Evolutionary conservation across 805 yeast genomes (phyloP).

Genomic region (Wickerhamiella sergipiensis): DNA sequence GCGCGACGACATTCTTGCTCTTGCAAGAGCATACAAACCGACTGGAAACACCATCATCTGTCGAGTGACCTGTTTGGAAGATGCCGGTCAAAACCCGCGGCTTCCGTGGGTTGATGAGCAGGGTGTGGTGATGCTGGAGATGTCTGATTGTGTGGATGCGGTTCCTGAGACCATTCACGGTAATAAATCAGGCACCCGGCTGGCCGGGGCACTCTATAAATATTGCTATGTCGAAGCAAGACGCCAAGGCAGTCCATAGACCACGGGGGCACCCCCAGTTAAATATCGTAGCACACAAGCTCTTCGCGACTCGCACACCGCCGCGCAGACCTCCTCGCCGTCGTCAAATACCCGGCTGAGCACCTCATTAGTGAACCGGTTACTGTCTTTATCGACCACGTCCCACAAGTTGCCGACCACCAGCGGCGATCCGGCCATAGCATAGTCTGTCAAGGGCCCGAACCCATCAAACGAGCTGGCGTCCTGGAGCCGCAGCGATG

Average conservation of each 20-base stretch:
- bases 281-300: slow-evolving; percentile 56
- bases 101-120: neutral
- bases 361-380: slow-evolving; percentile 50
- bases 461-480: slow-evolving; percentile 48
- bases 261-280: slow-evolving; percentile 87
- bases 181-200: neutral
- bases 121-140: neutral
- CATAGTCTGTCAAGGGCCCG: slow-evolving; percentile 66
- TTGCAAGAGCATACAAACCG: neutral
- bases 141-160: neutral
- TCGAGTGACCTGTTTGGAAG: neutral
- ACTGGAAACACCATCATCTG: neutral
- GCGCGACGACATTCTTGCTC: neutral
- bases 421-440: slow-evolving; percentile 72
- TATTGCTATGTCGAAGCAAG: neutral
- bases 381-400: slow-evolving; percentile 92
- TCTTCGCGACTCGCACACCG: slow-evolving; percentile 50
- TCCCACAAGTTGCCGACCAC: slow-evolving; percentile 87
- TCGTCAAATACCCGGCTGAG: slow-evolving; percentile 29
- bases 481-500: slow-evolving; percentile 38
- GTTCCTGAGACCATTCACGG: neutral
- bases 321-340: slow-evolving; percentile 25
- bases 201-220: neutral
- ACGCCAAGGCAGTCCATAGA: slow-evolving; percentile 65
- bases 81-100: too few species aligned